Conservation (phyloP, 2,329 filamentous ascomycete genomes). For the Fusarium sp. region DNA sequence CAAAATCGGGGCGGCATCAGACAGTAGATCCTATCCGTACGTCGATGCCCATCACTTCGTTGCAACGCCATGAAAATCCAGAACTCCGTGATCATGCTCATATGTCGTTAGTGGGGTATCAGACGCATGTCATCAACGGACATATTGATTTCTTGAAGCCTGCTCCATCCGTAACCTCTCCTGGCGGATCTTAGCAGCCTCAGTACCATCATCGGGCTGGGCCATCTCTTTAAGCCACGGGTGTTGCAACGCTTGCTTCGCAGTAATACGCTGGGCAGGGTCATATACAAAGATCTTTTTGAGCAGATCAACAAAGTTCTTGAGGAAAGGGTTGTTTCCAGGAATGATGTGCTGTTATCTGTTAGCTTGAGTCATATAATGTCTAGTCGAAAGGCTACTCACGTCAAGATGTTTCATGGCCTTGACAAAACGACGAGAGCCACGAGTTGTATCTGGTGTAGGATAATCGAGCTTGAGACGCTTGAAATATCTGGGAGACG, state of each 20-base stretch:
- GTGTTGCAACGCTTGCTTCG: constrained; percentile 73
- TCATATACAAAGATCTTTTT: constrained; percentile 77
- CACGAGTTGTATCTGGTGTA: constrained; percentile 70
- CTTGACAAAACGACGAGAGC: constrained; percentile 74
- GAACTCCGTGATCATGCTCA: constrained; percentile 51
- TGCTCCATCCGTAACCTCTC: constrained; percentile 62
- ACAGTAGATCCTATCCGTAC: constrained; percentile 31
- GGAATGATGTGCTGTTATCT: constrained; percentile 71
- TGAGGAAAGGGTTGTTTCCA: constrained; percentile 67
- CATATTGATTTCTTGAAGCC: constrained; percentile 40
- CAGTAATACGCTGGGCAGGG: constrained; percentile 72
- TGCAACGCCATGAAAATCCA: constrained; percentile 44
- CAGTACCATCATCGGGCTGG: constrained; percentile 74
- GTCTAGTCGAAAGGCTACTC: constrained; percentile 43
- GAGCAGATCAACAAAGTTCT: constrained; percentile 72
- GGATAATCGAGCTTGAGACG: constrained; percentile 74
- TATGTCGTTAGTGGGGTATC: constrained; percentile 47
- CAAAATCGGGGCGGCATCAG: constrained; percentile 41
- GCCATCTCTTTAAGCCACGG: constrained; percentile 75
- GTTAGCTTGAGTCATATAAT: constrained; percentile 4
- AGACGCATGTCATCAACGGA: constrained; percentile 39
- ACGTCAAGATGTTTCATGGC: constrained; percentile 78
- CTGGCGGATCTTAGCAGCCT: constrained; percentile 72
- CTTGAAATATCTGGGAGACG: constrained; percentile 70
- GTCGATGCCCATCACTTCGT: constrained; percentile 38